These are phyloP conservation scores for Tetradesmus obliquus DNA, from an alignment of 139 green algal species.

Conservation along the genomic window DNA sequence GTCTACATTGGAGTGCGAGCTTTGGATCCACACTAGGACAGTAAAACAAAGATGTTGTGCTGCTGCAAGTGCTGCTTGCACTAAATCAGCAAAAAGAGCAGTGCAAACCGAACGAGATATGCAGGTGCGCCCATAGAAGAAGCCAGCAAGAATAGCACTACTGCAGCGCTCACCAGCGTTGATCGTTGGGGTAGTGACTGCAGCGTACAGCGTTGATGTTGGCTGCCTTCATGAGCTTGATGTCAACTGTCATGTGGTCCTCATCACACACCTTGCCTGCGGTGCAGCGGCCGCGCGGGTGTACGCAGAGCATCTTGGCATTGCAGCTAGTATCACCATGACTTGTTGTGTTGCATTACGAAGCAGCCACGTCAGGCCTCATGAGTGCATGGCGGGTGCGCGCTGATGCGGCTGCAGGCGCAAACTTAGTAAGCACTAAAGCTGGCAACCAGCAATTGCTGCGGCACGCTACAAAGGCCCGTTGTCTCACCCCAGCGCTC, in stretches of 20 bases:
- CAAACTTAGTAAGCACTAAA: too few relatives aligned
- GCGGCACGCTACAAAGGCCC: too few relatives aligned
- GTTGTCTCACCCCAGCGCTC: constrained; percentile 55
- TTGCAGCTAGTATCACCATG: not conserved
- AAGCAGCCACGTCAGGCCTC: too few relatives aligned
- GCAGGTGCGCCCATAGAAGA: not conserved
- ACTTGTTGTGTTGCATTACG: too few relatives aligned
- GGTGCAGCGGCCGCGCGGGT: too few relatives aligned
- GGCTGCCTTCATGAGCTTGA: constrained; percentile 92
- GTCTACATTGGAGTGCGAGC: too few relatives aligned
- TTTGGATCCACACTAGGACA: too few relatives aligned
- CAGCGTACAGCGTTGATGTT: constrained; percentile 97
- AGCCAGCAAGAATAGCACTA: too few relatives aligned
- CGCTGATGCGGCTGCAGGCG: not conserved
- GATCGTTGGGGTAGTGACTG: constrained; percentile 96
- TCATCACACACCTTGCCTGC: constrained; percentile 63
- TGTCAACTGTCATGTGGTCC: constrained; percentile 79
- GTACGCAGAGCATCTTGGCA: not conserved
- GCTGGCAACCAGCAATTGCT: too few relatives aligned
- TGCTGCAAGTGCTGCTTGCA: not conserved
- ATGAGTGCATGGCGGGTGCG: too few relatives aligned
- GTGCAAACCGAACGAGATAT: too few relatives aligned
- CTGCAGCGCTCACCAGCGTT: constrained; percentile 71
- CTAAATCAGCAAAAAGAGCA: too few relatives aligned
- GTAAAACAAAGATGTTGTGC: not conserved